A percentile compares a stretch with the other conserved stretches of the same genome.
These are phyloP conservation scores for Apiospora koreana DNA, from an alignment of 2,329 filamentous ascomycete genomes.

Conservation along the genomic window DNA sequence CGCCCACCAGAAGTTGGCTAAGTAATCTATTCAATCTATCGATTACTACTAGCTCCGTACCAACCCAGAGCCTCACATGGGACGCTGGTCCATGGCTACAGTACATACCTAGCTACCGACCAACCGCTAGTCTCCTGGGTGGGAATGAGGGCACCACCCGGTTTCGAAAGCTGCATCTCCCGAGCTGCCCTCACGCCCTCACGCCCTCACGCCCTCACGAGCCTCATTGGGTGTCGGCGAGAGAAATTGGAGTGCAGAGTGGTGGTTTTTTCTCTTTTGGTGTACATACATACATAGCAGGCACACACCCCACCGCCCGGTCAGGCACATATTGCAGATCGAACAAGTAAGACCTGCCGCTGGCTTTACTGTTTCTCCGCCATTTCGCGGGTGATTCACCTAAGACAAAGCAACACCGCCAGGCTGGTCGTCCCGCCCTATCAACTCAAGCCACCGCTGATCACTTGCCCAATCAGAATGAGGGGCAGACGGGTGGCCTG, in stretches of 20 bases:
- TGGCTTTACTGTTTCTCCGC: not conserved
- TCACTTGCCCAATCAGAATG: not conserved
- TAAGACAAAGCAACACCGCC: not conserved
- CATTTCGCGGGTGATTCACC: not conserved
- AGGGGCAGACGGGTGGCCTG: not conserved
- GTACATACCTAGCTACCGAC: no score
- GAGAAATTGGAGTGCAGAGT: not conserved
- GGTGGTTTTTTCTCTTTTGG: no score
- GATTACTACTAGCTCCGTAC: not conserved
- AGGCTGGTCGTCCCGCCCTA: constrained; percentile 4
- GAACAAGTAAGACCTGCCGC: not conserved
- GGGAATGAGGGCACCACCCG: not conserved
- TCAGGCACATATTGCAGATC: not conserved
- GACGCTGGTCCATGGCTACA: not conserved
- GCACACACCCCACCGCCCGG: not conserved
- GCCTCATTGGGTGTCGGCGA: constrained; percentile 1
- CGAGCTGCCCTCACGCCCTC: not conserved
- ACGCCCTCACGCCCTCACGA: no score
- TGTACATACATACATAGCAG: no score
- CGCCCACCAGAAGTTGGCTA: not conserved
- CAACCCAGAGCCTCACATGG: not conserved
- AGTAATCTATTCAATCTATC: not conserved
- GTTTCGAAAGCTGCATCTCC: constrained; percentile 2
- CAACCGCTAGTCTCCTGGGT: not conserved
- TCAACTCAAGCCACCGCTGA: not conserved